Conservation (phyloP, 148 eudicot genomes). For the Pouteria glomerata region DNA sequence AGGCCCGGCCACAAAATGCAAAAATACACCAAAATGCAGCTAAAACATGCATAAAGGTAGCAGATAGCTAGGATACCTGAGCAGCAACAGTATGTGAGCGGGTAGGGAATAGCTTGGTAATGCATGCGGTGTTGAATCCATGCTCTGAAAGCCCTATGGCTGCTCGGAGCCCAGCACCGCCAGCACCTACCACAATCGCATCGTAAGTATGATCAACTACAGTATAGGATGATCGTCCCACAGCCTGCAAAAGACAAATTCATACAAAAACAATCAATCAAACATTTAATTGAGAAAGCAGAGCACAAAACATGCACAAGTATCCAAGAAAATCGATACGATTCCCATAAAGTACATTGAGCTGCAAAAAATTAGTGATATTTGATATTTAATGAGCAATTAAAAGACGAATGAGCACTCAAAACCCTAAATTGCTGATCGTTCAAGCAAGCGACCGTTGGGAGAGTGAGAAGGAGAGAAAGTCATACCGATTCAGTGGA, state of each 20-base stretch:
- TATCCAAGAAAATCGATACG: not conserved
- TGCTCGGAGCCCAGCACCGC: constrained; percentile 96
- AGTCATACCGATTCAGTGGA: constrained; percentile 55
- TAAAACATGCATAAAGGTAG: not conserved
- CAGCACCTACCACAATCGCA: constrained; percentile 97
- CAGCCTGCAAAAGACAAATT: constrained; percentile 1
- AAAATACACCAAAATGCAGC: not conserved
- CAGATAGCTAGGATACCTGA: constrained; percentile 42
- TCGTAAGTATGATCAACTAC: constrained; percentile 94
- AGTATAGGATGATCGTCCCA: constrained; percentile 40
- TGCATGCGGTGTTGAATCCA: constrained; percentile 96
- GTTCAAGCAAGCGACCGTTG: not conserved
- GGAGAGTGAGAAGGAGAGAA: not conserved
- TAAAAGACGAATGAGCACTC: not conserved
- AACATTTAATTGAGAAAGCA: not conserved
- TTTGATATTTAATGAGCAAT: not conserved
- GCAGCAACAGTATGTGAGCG: constrained; percentile 98
- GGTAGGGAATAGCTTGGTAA: constrained; percentile 97
- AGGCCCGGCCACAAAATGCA: not conserved
- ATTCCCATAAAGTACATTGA: not conserved
- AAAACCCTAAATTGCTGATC: not conserved
- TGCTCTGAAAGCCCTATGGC: constrained; percentile 97
- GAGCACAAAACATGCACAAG: not conserved
- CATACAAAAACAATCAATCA: not conserved
- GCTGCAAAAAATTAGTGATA: not conserved